Evolutionary conservation across 768 basidiomycete species (phyloP), one percentile per base, ranked within the genome.

Genomic region (Trametes villosa): DNA sequence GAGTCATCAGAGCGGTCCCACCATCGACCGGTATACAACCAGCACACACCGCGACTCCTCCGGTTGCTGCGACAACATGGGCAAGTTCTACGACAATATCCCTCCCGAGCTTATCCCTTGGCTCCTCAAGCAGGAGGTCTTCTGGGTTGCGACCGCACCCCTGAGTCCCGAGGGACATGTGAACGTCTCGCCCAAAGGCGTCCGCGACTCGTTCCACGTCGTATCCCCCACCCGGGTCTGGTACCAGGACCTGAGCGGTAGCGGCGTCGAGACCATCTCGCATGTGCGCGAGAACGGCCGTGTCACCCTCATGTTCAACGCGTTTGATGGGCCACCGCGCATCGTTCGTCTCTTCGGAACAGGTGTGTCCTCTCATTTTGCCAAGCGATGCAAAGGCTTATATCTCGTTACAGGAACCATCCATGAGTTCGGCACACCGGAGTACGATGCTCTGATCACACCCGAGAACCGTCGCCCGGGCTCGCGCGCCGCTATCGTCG

Each of bases 201-300:
- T 81, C 27, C 73, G 79, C 60, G 83, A 83, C 9, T 82, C 82
- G 4, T 88, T 91, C 67, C 86, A 86, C 65, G 68, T 89, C 62
- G 73, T 82, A 18, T 76, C 83, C 57, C 71, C 79, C 20, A 81
- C 77, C 41, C 75, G 72, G 46, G 84, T 86, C 2, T 90, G 88
- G 89, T 91, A 91, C 63, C 87, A 91, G 67, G 88, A 91, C 68
- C 76, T 88, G 45, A 85, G 83, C 20, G 89, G 89, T 9, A 85
- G 86, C 61, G 87, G 87, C 86, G 60, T 41, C 38, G 86, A 86
- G 70, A 87, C 85, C 0, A 79, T 86, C 42, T 75, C 86, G 1
- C 86, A 88, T 63, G 49, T 87, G 33, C 77, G 81, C n/a, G 86
- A 88, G 65, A 88, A 88, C 64, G 82, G 79, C 1, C 74, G 87